Percentiles rank a stretch among this genome's conserved stretches.
phyloP scores from a whole-genome alignment of 768 basidiomycete genomes.

The Amanita exitialis region DNA sequence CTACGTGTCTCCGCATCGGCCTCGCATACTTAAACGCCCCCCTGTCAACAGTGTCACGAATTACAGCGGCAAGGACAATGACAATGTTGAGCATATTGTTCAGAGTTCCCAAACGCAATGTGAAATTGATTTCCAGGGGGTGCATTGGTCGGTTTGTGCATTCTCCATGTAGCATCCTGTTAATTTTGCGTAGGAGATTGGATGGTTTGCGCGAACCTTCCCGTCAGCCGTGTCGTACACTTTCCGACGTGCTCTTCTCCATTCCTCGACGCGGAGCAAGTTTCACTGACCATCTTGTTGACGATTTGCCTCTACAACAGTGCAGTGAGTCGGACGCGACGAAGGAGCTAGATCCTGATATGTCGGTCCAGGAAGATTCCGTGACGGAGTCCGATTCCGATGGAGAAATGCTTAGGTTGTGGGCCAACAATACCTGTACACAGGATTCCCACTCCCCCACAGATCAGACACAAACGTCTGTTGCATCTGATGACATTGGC shows the following conservation, averaged over 20 bases:
- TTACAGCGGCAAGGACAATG: neutral
- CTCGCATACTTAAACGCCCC: neutral
- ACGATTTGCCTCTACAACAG: neutral
- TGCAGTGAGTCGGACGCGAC: neutral
- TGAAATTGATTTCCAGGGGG: constrained; percentile 14
- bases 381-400: constrained; percentile 30
- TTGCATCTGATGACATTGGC: constrained; percentile 7
- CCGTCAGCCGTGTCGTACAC: constrained; percentile 8
- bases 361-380: constrained; percentile 12
- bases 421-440: neutral
- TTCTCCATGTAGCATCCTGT: neutral
- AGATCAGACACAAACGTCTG: constrained; percentile 3
- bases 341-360: neutral
- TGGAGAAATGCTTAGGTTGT: constrained; percentile 13
- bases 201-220: neutral
- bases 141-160: neutral
- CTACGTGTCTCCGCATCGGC: constrained; percentile 2
- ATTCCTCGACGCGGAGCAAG: constrained; percentile 10
- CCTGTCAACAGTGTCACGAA: neutral
- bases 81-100: constrained; percentile 18
- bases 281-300: constrained; percentile 4
- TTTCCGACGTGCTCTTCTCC: constrained; percentile 15
- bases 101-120: constrained; percentile 36
- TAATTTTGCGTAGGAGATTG: neutral
- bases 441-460: neutral